These are phyloP conservation scores for Cercospora berteroae DNA, from an alignment of 2,329 filamentous ascomycete genomes.

Conservation along the genomic window DNA sequence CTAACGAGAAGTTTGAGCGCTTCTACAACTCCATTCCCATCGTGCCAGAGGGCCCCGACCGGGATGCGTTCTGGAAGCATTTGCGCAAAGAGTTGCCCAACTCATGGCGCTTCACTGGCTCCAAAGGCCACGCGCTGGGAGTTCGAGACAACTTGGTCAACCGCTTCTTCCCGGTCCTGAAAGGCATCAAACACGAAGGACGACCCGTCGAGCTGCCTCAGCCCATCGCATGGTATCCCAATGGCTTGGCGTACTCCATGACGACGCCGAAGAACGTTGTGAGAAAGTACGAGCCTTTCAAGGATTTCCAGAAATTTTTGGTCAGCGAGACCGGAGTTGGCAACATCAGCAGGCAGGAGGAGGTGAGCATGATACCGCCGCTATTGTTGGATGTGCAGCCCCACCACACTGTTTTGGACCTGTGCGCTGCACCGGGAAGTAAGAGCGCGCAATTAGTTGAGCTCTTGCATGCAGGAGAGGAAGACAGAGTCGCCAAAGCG, in stretches of 20 bases:
- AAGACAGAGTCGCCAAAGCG: conserved; percentile 74
- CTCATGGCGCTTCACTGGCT: conserved; percentile 96
- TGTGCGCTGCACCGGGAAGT: conserved; percentile 95
- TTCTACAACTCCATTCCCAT: conserved; percentile 81
- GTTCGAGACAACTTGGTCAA: conserved; percentile 86
- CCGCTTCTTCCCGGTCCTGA: conserved; percentile 87
- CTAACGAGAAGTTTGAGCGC: conserved; percentile 79
- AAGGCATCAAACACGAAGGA: conserved; percentile 78
- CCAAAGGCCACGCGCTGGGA: conserved; percentile 88
- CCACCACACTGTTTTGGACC: conserved; percentile 88
- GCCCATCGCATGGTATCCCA: conserved; percentile 87
- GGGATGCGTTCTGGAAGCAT: conserved; percentile 76
- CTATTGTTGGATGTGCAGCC: conserved; percentile 87
- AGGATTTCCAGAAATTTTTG: conserved; percentile 94
- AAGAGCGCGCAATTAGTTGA: conserved; percentile 95
- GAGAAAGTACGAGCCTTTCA: conserved; percentile 88
- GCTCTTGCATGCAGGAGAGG: conserved; percentile 89
- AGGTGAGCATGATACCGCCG: conserved; percentile 98
- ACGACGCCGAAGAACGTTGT: conserved; percentile 96
- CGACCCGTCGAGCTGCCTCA: conserved; percentile 76
- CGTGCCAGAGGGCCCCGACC: conserved; percentile 70
- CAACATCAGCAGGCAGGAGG: conserved; percentile 95
- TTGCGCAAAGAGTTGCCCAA: conserved; percentile 86
- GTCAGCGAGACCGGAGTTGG: conserved; percentile 96
- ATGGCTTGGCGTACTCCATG: conserved; percentile 95